These are phyloP conservation scores for Didymella lethalis DNA, from an alignment of 2,329 filamentous ascomycete species.

Conservation along the genomic window DNA sequence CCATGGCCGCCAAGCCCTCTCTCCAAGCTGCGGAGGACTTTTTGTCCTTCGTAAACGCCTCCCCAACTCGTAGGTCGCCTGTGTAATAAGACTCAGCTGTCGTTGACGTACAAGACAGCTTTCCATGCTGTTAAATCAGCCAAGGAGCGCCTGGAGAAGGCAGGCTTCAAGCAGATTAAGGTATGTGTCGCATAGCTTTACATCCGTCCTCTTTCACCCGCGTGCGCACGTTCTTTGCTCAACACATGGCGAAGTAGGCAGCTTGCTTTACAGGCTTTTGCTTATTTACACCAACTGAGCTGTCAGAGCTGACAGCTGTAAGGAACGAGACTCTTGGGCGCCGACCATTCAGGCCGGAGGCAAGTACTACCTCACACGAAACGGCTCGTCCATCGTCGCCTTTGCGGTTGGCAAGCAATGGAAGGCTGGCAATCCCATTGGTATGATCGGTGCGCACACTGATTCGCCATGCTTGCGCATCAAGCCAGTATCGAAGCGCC, in stretches of 20 bases:
- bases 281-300: neutral
- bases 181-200: constrained; percentile 47
- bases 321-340: constrained; percentile 89
- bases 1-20: constrained; percentile 52
- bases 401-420: constrained; percentile 92
- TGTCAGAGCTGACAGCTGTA: constrained; percentile 1
- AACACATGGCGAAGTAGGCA: neutral
- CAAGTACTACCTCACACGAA: constrained; percentile 96
- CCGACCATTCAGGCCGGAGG: constrained; percentile 81
- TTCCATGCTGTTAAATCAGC: constrained; percentile 91
- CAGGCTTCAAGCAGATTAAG: constrained; percentile 86
- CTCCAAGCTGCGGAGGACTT: constrained; percentile 75
- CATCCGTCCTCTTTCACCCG: neutral
- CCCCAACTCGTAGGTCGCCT: constrained; percentile 80
- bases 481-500: constrained; percentile 93
- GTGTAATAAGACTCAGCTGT: neutral
- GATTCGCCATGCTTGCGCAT: constrained; percentile 91
- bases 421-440: constrained; percentile 87
- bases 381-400: constrained; percentile 88
- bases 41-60: constrained; percentile 91
- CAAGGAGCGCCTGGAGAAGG: constrained; percentile 76
- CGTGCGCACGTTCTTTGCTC: neutral
- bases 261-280: neutral
- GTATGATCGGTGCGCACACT: constrained; percentile 95
- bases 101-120: constrained; percentile 62